Percentiles rank a stretch among this genome's conserved stretches.
Evolutionary conservation across 2,329 filamentous ascomycete species (phyloP).

Genomic region (Fusarium coffeatum): DNA sequence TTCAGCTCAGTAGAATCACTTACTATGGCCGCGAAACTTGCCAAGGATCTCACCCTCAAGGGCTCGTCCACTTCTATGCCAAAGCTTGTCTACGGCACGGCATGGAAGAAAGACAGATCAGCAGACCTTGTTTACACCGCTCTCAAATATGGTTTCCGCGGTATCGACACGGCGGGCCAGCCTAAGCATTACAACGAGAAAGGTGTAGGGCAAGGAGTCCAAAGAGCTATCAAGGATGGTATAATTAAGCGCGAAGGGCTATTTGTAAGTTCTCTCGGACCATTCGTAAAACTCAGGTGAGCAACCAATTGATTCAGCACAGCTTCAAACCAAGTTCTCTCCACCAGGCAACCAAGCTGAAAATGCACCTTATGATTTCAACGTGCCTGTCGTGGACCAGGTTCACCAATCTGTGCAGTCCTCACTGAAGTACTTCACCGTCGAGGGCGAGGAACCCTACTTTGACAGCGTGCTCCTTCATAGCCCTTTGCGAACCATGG

Average conservation of each 20-base stretch:
- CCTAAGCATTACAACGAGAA: conserved; percentile 82
- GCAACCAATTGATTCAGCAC: not conserved
- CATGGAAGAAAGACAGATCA: conserved; percentile 83
- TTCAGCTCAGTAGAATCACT: not conserved
- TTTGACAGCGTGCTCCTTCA: conserved; percentile 82
- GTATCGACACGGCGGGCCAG: conserved; percentile 81
- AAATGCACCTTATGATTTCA: conserved; percentile 70
- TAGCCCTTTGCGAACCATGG: conserved; percentile 60
- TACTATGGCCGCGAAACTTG: conserved; percentile 41
- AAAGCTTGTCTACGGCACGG: conserved; percentile 79
- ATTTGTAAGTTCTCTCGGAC: conserved; percentile 62
- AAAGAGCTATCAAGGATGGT: conserved; percentile 68
- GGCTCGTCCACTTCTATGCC: conserved; percentile 57
- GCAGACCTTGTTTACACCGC: conserved; percentile 75
- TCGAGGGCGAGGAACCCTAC: conserved; percentile 56
- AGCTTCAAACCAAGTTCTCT: conserved; percentile 89
- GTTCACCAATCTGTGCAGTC: conserved; percentile 74
- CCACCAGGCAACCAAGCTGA: conserved; percentile 71
- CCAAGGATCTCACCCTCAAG: conserved; percentile 51
- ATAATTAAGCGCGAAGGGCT: conserved; percentile 68
- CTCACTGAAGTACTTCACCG: conserved; percentile 73
- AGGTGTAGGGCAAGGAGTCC: conserved; percentile 75
- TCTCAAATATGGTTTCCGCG: conserved; percentile 75
- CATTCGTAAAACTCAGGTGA: not conserved
- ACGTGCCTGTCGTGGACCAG: conserved; percentile 70